Base-by-base conservation (phyloP, 352 stramenopile species). In the Phytophthora tentaculata region DNA sequence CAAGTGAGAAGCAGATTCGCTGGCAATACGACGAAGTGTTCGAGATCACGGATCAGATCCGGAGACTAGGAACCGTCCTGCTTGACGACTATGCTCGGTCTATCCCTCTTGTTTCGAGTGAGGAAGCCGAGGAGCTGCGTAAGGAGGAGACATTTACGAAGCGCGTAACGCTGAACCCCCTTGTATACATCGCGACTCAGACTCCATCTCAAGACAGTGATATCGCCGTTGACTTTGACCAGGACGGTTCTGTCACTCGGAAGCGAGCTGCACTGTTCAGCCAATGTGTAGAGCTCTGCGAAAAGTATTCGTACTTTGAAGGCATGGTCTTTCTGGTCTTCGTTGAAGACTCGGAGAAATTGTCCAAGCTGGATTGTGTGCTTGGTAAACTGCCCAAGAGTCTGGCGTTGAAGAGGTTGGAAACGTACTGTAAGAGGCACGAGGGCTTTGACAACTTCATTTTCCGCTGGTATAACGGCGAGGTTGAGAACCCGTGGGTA, bases 241-340 rank as follows among this genome's bases (percentile, higher is more conserved):
- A 73, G 44, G 67, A 74, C 47, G 67, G 71, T 47, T 29, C 45
- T 28, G 24, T 72, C 12, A 70, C 68, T 20, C 72, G 76, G 14
- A 88, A 89, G 63, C 84, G 83, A 32, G 53, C 64, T 8, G 80
- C 88, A 9, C 64, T 92, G 5, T 88, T 93, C 35, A 67, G 41
- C 7, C 62, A 81, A 13, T 89, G 83, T 47, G 81, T 92, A 19
- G 71, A 82, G 39, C 69, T 93, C 3, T 78, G 77, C 12, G 84
- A 95, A 59, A 83, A 81, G 60, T 90, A 92, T 56, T 49, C 61
- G n/a, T 96, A 93, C 69, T 94, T 86, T 41, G 86, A 96, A 77
- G 85, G 82, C 32, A 95, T 96, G 84, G 80, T 91, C 19, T 92
- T 87, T 62, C 48, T 96, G 13, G 67, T 79, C 12, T 88, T 82